Conservation (phyloP, 148 eudicot genomes). For the Diospyros kaki region DNA sequence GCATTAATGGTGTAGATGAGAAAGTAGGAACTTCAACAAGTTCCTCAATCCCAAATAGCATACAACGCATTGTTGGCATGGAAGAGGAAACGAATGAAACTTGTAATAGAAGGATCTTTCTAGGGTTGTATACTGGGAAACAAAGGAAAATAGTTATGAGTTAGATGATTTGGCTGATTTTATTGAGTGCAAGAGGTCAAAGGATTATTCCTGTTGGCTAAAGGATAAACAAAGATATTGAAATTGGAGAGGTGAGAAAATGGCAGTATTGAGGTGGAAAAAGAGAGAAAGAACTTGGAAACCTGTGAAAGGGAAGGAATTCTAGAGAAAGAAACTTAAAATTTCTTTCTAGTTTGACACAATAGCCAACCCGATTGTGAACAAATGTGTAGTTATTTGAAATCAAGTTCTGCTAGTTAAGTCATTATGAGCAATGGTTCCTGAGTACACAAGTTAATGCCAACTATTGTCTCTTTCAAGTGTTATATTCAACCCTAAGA, state of each 20-base stretch:
- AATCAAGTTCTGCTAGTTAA: too few relatives aligned
- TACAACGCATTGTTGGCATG: constrained; percentile 16
- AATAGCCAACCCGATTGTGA: neutral
- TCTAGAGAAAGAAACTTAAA: neutral
- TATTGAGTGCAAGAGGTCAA: constrained; percentile 56
- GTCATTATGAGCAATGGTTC: too few relatives aligned
- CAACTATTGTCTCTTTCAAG: too few relatives aligned
- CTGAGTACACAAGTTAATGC: too few relatives aligned
- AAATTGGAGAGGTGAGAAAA: constrained; percentile 33
- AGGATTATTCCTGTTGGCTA: constrained; percentile 59
- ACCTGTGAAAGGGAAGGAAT: constrained; percentile 14
- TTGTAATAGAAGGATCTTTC: constrained; percentile 46
- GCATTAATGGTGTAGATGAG: constrained; percentile 12
- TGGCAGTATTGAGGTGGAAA: constrained; percentile 32
- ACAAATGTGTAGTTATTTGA: too few relatives aligned
- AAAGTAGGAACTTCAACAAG: constrained; percentile 14
- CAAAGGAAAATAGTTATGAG: constrained; percentile 12
- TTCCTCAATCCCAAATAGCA: neutral
- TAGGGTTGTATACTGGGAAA: constrained; percentile 25
- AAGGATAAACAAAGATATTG: constrained; percentile 29
- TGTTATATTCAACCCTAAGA: neutral
- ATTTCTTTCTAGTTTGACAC: neutral
- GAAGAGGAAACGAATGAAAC: constrained; percentile 42
- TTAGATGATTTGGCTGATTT: constrained; percentile 60
- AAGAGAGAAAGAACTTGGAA: constrained; percentile 45